phyloP scores from a whole-genome alignment of 352 stramenopile genomes.

The Globisporangium takayamanum region DNA sequence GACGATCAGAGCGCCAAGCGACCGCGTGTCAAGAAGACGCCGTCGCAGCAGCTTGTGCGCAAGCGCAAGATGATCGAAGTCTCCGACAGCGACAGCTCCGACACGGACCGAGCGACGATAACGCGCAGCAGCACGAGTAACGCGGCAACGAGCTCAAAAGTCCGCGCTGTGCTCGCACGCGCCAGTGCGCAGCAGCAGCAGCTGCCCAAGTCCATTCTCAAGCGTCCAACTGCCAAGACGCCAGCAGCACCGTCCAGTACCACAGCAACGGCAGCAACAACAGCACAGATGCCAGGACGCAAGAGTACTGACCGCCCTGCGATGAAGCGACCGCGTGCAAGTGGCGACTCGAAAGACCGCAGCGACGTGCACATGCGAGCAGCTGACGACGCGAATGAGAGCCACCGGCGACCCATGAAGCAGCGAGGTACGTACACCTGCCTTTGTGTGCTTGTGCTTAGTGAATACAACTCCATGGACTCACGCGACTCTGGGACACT shows the following conservation, averaged over 20 bases:
- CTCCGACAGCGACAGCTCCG: slow-evolving; percentile 44
- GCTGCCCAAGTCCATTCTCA: slow-evolving; percentile 32
- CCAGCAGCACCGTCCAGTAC: slow-evolving; percentile 12
- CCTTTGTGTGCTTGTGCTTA: background rate
- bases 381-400: slow-evolving; percentile 23
- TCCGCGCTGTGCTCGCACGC: slow-evolving; percentile 9
- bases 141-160: slow-evolving; percentile 3
- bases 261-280: background rate
- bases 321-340: slow-evolving; percentile 7
- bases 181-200: background rate
- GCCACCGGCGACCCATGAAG: slow-evolving; percentile 65
- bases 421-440: slow-evolving; percentile 19
- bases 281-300: slow-evolving; percentile 1
- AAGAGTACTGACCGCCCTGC: background rate
- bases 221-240: slow-evolving; percentile 12
- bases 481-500: background rate
- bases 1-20: slow-evolving; percentile 13
- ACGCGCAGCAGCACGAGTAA: background rate
- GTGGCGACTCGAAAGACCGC: slow-evolving; percentile 13
- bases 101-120: slow-evolving; percentile 21
- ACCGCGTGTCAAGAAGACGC: background rate
- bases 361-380: slow-evolving; percentile 11
- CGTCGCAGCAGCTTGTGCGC: slow-evolving; percentile 1
- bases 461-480: background rate
- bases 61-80: slow-evolving; percentile 48